Percentiles rank a stretch among this genome's conserved stretches.
These are phyloP conservation scores for Cytidiella melzeri DNA, from an alignment of 768 basidiomycete genomes.

Conservation along the genomic window DNA sequence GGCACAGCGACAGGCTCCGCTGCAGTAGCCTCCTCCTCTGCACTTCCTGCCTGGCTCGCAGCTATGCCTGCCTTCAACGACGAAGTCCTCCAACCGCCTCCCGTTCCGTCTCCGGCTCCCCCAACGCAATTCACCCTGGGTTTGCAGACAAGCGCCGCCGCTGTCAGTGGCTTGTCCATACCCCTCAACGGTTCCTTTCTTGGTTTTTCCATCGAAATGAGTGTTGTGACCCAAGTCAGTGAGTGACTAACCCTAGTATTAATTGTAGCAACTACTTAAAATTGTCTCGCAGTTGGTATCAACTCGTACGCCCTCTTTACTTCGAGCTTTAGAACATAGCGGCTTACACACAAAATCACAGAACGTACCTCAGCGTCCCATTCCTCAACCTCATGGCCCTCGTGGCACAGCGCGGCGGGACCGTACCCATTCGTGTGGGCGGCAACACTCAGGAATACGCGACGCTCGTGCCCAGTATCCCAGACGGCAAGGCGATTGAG, in stretches of 20 bases:
- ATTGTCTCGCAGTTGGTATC: slow-evolving; percentile 9
- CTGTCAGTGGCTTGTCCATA: slow-evolving; percentile 34
- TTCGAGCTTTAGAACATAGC: background rate
- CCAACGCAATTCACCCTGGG: slow-evolving; percentile 39
- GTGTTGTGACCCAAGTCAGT: slow-evolving; percentile 60
- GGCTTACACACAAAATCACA: slow-evolving; percentile 9
- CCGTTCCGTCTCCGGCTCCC: slow-evolving; percentile 39
- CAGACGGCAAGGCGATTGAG: slow-evolving; percentile 15
- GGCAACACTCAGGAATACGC: slow-evolving; percentile 49
- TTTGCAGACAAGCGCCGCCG: slow-evolving; percentile 22
- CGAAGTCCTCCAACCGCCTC: slow-evolving; percentile 42
- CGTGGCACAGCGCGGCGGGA: slow-evolving; percentile 37
- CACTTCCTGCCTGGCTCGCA: slow-evolving; percentile 36
- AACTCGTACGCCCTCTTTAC: slow-evolving; percentile 7
- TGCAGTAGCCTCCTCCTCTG: slow-evolving; percentile 22
- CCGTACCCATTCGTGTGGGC: slow-evolving; percentile 35
- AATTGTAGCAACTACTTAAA: background rate
- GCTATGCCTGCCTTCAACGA: slow-evolving; percentile 47
- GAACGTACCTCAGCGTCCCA: slow-evolving; percentile 23
- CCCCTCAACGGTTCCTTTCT: slow-evolving; percentile 50
- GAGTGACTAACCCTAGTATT: no score
- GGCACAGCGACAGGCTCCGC: slow-evolving; percentile 19
- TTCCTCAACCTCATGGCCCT: slow-evolving; percentile 47
- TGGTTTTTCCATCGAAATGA: slow-evolving; percentile 74
- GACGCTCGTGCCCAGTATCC: slow-evolving; percentile 20